Conservation (phyloP, 148 eudicot genomes). For the Beta vulgaris region DNA sequence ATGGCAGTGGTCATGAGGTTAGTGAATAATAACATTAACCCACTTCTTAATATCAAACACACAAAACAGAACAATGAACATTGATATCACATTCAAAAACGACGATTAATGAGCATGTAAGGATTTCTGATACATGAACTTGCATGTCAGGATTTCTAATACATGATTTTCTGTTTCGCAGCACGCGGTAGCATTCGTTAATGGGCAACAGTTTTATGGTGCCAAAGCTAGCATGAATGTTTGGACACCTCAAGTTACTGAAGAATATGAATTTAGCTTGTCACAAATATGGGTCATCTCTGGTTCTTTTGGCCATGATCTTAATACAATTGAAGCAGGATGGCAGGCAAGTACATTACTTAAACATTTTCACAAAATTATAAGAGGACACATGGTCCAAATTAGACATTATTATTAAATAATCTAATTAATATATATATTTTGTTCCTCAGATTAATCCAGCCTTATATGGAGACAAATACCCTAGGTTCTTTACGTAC, state of each 20-base stretch:
- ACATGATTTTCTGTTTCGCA: constrained; percentile 22
- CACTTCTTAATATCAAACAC: neutral
- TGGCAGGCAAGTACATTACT: constrained; percentile 76
- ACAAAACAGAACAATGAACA: neutral
- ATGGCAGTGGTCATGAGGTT: constrained; percentile 87
- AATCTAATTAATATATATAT: neutral
- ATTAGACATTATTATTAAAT: neutral
- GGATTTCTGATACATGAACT: too few species aligned
- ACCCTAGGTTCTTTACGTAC: constrained; percentile 94
- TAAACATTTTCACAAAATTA: neutral
- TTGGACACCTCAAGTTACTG: constrained; percentile 83
- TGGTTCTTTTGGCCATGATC: constrained; percentile 89
- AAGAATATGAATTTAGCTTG: constrained; percentile 79
- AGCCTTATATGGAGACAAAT: constrained; percentile 75
- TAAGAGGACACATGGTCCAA: neutral
- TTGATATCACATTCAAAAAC: neutral
- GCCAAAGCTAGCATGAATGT: constrained; percentile 95
- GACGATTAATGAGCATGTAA: neutral
- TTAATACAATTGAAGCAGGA: constrained; percentile 97
- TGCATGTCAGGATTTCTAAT: too few species aligned
- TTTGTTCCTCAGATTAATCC: constrained; percentile 74
- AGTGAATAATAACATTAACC: constrained; percentile 15
- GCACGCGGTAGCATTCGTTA: constrained; percentile 94
- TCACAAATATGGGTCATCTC: constrained; percentile 95
- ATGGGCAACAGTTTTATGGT: constrained; percentile 85